phyloP scores from a whole-genome alignment of 768 basidiomycete genomes.

The Leucosporidium yakuticum region DNA sequence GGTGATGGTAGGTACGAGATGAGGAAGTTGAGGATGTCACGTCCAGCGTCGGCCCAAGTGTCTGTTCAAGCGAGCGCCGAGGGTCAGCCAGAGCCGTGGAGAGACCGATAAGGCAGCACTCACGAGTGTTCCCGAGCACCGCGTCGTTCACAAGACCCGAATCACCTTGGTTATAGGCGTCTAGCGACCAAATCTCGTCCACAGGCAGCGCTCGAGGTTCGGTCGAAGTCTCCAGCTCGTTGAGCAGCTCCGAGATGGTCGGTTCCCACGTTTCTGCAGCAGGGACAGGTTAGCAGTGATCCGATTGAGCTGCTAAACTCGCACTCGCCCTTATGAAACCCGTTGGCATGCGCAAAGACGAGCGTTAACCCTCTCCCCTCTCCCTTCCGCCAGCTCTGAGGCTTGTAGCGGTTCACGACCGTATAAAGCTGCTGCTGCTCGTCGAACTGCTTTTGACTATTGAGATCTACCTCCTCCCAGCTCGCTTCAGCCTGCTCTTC shows the following conservation, averaged over 20 bases:
- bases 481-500: not conserved
- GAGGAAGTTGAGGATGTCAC: conserved; percentile 73
- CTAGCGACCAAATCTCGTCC: conserved; percentile 74
- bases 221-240: not conserved
- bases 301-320: accelerated
- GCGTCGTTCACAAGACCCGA: conserved; percentile 63
- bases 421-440: conserved; percentile 10
- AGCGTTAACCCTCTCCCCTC: conserved; percentile 3
- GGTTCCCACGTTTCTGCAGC: conserved; percentile 12
- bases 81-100: not conserved
- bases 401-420: conserved; percentile 7
- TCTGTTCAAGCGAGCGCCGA: not conserved
- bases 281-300: not conserved
- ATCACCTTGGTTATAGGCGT: conserved; percentile 78
- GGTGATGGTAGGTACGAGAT: conserved; percentile 47
- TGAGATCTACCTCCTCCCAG: not conserved
- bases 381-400: not conserved
- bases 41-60: conserved; percentile 61
- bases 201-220: conserved; percentile 38
- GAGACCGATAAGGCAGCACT: conserved; percentile 34
- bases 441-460: not conserved
- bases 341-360: conserved; percentile 10
- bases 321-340: conserved; percentile 2
- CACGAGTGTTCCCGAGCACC: conserved; percentile 50
- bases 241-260: not conserved